phyloP scores from a whole-genome alignment of 495 filamentous ascomycete genomes.

The Penicillium steckii region DNA sequence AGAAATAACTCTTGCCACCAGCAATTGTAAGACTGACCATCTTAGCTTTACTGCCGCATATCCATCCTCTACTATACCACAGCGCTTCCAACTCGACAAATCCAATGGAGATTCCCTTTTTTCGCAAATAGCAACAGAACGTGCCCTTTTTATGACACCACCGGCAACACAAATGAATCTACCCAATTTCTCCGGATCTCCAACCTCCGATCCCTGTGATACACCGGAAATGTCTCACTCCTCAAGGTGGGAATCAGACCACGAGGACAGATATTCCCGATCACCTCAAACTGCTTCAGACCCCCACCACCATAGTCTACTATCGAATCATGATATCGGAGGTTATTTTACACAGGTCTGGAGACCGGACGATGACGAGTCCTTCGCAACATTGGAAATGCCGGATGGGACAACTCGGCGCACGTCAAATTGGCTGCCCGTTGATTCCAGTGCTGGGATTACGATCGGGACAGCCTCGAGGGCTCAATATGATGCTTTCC shows the following conservation, averaged over 20 bases:
- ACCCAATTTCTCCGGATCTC: slow-evolving; percentile 13
- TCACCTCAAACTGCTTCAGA: background rate
- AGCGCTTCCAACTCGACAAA: background rate
- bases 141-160: slow-evolving; percentile 38
- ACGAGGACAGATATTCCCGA: slow-evolving; percentile 8
- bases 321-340: background rate
- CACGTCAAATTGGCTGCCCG: slow-evolving; percentile 39
- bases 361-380: slow-evolving; percentile 11
- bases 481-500: background rate
- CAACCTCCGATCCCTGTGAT: slow-evolving; percentile 20
- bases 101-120: slow-evolving; percentile 14
- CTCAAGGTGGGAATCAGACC: slow-evolving; percentile 23
- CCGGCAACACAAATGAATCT: slow-evolving; percentile 3
- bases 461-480: slow-evolving; percentile 22
- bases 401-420: slow-evolving; percentile 36
- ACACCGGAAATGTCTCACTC: slow-evolving; percentile 25
- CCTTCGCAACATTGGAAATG: slow-evolving; percentile 35
- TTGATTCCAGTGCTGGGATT: slow-evolving; percentile 36
- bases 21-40: background rate
- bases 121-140: slow-evolving; percentile 31
- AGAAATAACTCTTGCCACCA: background rate
- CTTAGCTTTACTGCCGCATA: background rate
- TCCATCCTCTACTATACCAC: background rate
- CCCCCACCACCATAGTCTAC: no score
- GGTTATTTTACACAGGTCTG: background rate